Evolutionary conservation across 202 grass and related monocot species (phyloP).

Genomic region (Carex sylvatica): DNA sequence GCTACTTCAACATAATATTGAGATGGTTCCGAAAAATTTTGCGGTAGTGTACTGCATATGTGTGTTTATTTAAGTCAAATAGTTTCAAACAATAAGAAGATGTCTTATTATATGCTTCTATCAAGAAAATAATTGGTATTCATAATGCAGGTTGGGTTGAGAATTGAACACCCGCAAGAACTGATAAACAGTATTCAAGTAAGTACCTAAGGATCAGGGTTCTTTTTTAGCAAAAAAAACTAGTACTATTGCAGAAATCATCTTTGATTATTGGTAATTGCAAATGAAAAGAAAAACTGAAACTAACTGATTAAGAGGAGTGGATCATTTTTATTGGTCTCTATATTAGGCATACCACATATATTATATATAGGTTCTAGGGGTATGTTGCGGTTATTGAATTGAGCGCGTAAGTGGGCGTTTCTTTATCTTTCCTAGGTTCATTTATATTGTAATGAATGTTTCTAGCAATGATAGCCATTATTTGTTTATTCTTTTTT

Average conservation of each 20-base stretch:
- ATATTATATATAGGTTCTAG: not conserved
- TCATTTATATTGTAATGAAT: not conserved
- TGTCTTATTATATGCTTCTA: not conserved
- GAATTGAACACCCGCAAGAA: slow-evolving; percentile 97
- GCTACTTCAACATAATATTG: slow-evolving; percentile 70
- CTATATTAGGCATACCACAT: not conserved
- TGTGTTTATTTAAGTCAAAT: slow-evolving; percentile 18
- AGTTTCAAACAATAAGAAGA: slow-evolving; percentile 8
- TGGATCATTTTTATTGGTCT: not conserved
- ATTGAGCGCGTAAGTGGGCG: not conserved
- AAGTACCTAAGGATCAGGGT: slow-evolving; percentile 28
- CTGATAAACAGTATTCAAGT: slow-evolving; percentile 93
- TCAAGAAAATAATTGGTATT: slow-evolving; percentile 7
- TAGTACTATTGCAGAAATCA: not conserved
- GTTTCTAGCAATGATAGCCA: not conserved
- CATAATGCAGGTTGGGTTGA: slow-evolving; percentile 71
- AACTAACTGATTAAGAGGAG: not conserved
- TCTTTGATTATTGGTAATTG: not conserved
- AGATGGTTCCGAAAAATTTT: slow-evolving; percentile 79
- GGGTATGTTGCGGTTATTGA: not conserved
- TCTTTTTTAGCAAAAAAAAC: not conserved
- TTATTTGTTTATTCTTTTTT: not conserved
- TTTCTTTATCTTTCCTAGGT: not conserved
- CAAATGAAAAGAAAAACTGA: not conserved
- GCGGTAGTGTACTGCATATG: slow-evolving; percentile 48